These are phyloP conservation scores for Erythrophleum fordii DNA, from an alignment of 306 rosid species.

Conservation along the genomic window DNA sequence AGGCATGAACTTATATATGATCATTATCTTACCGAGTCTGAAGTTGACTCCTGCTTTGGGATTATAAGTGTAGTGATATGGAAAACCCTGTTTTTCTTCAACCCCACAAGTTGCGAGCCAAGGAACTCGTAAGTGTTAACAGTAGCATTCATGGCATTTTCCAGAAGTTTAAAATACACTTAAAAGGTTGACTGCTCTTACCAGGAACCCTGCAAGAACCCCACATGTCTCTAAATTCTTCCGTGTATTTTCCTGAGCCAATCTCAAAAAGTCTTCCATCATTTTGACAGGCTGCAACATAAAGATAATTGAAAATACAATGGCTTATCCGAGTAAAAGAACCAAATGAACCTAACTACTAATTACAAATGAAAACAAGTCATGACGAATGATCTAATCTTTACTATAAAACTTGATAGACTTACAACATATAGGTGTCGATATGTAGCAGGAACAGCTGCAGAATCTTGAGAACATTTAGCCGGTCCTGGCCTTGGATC, in stretches of 20 bases:
- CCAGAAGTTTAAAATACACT: conserved; percentile 19
- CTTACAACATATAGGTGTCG: conserved; percentile 86
- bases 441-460: conserved; percentile 54
- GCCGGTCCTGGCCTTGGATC: conserved; percentile 96
- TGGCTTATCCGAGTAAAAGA: conserved; percentile 21
- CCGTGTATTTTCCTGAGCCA: conserved; percentile 80
- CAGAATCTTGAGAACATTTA: conserved; percentile 64
- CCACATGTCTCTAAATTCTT: conserved; percentile 93
- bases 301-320: conserved; percentile 31
- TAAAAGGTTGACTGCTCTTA: conserved; percentile 46
- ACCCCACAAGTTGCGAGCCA: conserved; percentile 43
- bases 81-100: conserved; percentile 93
- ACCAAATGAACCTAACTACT: conserved; percentile 22
- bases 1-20: conserved; percentile 28
- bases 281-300: conserved; percentile 78
- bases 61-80: conserved; percentile 87
- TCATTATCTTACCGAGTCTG: conserved; percentile 83
- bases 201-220: conserved; percentile 95
- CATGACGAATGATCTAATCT: conserved; percentile 12
- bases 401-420: conserved; percentile 31
- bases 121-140: conserved; percentile 24
- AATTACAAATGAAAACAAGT: conserved; percentile 33
- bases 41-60: conserved; percentile 97
- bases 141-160: conserved; percentile 38
- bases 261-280: conserved; percentile 91